Base-by-base conservation (phyloP, 768 basidiomycete species). In the Fomitopsis serialis region DNA sequence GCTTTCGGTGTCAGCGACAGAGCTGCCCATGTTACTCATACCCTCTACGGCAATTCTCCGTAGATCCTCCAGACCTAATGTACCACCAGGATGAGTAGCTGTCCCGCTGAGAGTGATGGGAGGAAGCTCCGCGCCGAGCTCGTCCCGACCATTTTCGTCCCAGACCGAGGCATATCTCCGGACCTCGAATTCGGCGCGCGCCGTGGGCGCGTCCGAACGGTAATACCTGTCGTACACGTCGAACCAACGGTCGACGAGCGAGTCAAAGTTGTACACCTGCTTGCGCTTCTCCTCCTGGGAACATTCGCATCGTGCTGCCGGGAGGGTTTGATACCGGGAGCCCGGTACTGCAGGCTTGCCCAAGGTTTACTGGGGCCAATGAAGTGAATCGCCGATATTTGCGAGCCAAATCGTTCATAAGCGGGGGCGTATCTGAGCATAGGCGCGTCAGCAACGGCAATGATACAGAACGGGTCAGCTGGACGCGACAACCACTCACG, bases 311-410 rank as follows among this genome's bases (percentile, higher is more conserved):
- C 56, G 69, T 65, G 58, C 63, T 55, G 51, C 46, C 65, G 67
- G 23, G 63, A 67, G 58, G 59, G 56, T 46, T 60, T 59, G 46
- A 76, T 71, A 34, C 76, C 80, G 1, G 90, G 84, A 10, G 84
- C 74, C 29, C 92, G 85, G 67, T 77, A 84, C 45, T 81, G 68
- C 47, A 93, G 75, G 17, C 83, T 80, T 47, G 83, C 76, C 96
- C 97, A 99, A 13, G 97, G 96, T 72, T 99, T 99, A 69, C 91
- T 82, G n/a, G 84, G 79, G 15, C 96, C 96, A 60, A 98, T 98
- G 64, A 97, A 98, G 69, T 98, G 94, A 54, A 97, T 80, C 53
- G 84, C 85, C 45, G 83, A 82, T 67, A 95, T 95, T 61, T 87
- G 78, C 42, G 89, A 82, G 32, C 93, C 94, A 64, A 89, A 98